A percentile compares a stretch with the other conserved stretches of the same genome.
phyloP scores from a whole-genome alignment of 768 basidiomycete genomes.

The Tulasnella sp. region DNA sequence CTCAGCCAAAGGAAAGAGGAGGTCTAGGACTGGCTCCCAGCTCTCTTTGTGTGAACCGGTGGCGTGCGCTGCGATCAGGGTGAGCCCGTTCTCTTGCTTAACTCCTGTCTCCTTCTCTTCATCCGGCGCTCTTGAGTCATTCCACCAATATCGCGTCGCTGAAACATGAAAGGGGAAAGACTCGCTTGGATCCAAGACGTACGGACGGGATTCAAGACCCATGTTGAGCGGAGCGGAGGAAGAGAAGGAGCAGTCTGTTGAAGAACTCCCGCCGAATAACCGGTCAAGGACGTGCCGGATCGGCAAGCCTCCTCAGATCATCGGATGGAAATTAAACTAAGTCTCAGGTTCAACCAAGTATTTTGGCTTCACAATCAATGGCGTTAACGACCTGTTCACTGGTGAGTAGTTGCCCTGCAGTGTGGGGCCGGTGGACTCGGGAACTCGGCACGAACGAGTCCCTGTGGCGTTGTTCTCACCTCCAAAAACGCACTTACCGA shows the following conservation, averaged over 20 bases:
- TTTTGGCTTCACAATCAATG: no score
- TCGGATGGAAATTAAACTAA: no score
- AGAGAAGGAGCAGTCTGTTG: no score
- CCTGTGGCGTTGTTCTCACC: background rate
- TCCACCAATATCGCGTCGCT: background rate
- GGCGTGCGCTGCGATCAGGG: background rate
- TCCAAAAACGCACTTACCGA: constrained; percentile 1
- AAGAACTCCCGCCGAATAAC: no score
- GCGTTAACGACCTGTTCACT: no score
- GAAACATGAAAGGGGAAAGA: background rate
- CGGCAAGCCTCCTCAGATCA: no score
- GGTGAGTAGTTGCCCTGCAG: no score
- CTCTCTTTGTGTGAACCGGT: constrained; percentile 1
- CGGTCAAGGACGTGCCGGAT: no score
- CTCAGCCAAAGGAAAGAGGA: background rate
- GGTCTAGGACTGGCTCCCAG: background rate
- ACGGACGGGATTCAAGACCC: background rate
- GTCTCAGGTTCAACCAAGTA: no score
- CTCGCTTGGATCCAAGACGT: background rate
- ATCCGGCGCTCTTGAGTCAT: background rate
- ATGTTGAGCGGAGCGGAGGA: background rate
- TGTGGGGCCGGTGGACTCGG: no score
- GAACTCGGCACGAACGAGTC: background rate
- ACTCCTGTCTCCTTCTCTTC: background rate
- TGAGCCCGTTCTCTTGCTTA: background rate